Conservation (phyloP, 164 flowering plant species). For the Vitis vinifera region ASM3070453v1 NC_081808.1:16224501-16225000, state of each 20-base stretch:
- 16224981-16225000: no score
- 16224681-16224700: background rate
- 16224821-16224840: no score
- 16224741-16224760: background rate
- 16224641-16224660: conserved; percentile 66
- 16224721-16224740: background rate
- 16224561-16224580: conserved; percentile 93
- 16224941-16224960: no score
- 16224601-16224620: conserved; percentile 78
- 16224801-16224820: background rate
- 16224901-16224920: no score
- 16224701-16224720: background rate
- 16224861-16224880: no score
- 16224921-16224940: no score
- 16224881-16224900: no score
- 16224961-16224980: no score
- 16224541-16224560: conserved; percentile 81
- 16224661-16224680: conserved; percentile 8
- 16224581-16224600: conserved; percentile 99
- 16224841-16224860: no score
- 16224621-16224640: conserved; percentile 70
- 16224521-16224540: conserved; percentile 38
- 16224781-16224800: background rate
- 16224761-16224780: background rate
- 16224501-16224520: background rate